Conservation (phyloP, 1,284 basidiomycete genomes). For the Trichosporon faecale region DNA sequence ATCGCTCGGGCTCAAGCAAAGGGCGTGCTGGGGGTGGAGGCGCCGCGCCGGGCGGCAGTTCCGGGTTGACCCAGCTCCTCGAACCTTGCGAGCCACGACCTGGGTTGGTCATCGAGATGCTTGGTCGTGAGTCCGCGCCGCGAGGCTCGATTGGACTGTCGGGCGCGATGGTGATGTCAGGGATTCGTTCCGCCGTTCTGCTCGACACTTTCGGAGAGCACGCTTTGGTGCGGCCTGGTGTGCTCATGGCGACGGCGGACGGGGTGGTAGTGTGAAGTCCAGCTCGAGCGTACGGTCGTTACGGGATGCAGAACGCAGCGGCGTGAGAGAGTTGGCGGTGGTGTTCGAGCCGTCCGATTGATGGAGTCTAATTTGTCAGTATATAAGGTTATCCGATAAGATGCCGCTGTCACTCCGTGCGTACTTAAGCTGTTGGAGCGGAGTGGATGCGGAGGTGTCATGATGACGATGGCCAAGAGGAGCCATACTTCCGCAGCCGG, state of each 20-base stretch:
- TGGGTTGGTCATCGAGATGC: not conserved
- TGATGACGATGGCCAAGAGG: not conserved
- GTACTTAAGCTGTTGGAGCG: not conserved
- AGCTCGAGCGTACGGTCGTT: not conserved
- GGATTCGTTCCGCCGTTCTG: not conserved
- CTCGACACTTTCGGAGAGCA: not conserved
- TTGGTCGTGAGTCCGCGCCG: not conserved
- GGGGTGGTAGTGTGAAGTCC: not conserved
- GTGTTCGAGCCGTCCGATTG: not conserved
- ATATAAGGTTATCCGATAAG: not conserved
- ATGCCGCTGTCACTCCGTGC: not conserved
- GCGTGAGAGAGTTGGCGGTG: not conserved
- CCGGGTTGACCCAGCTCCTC: not conserved
- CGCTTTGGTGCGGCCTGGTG: not conserved
- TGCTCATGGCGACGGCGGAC: conserved; percentile 9
- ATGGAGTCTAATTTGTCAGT: not conserved
- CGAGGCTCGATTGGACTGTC: not conserved
- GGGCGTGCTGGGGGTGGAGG: not conserved
- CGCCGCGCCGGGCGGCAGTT: not conserved
- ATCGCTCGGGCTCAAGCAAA: not conserved
- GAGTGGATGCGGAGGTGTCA: not conserved
- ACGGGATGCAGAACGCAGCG: not conserved
- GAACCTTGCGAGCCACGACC: not conserved
- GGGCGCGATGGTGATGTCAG: not conserved
- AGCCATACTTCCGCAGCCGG: not conserved